phyloP scores from a whole-genome alignment of 2,329 filamentous ascomycete species.

The Alternaria sp. region DNA sequence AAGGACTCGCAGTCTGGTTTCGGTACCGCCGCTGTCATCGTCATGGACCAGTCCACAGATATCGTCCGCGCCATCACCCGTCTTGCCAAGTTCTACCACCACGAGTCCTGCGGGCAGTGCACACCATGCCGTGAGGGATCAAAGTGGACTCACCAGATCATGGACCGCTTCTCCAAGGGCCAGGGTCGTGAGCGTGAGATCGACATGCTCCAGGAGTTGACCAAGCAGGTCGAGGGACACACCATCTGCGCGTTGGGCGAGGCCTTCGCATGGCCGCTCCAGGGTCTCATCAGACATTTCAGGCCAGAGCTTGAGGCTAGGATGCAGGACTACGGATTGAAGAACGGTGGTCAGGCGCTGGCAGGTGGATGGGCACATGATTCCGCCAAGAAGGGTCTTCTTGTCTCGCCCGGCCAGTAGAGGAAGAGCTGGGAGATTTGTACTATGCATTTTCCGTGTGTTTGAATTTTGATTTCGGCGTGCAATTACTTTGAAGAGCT shows the following conservation, averaged over 20 bases:
- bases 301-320: conserved; percentile 91
- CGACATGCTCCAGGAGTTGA: conserved; percentile 98
- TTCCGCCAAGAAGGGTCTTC: conserved; percentile 75
- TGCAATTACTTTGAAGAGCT: conserved; percentile 19
- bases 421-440: conserved; percentile 15
- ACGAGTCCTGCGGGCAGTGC: conserved; percentile 98
- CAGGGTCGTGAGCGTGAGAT: conserved; percentile 90
- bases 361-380: conserved; percentile 88
- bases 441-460: conserved; percentile 33
- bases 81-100: conserved; percentile 95
- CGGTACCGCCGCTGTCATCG: conserved; percentile 95
- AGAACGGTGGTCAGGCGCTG: conserved; percentile 74
- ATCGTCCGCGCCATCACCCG: conserved; percentile 93
- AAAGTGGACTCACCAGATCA: conserved; percentile 99
- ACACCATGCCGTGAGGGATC: conserved; percentile 98
- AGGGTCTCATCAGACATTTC: conserved; percentile 98
- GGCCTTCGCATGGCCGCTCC: conserved; percentile 97
- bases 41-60: conserved; percentile 98
- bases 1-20: conserved; percentile 98
- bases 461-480: conserved; percentile 9
- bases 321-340: conserved; percentile 78
- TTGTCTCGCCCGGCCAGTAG: conserved; percentile 88
- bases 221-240: conserved; percentile 99
- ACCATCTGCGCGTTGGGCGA: conserved; percentile 98
- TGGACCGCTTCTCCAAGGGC: conserved; percentile 93